phyloP scores from a whole-genome alignment of 2,329 filamentous ascomycete species.

The Coniochaeta sp. region DNA sequence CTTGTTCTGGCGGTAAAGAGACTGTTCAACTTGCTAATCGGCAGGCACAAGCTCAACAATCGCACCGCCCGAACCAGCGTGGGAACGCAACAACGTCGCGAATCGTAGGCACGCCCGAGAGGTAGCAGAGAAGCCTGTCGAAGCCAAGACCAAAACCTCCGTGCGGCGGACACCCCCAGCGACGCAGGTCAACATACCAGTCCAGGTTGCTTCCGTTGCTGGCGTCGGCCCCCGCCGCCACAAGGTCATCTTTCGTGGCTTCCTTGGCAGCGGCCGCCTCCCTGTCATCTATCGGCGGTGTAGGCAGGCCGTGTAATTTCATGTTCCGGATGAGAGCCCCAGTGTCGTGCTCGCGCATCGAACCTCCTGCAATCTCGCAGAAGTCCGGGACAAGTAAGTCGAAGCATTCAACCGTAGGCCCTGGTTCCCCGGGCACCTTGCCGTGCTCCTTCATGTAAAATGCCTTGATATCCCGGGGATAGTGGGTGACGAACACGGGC shows the following conservation, averaged over 20 bases:
- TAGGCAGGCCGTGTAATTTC: slow-evolving; percentile 55
- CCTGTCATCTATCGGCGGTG: slow-evolving; percentile 14
- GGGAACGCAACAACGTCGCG: slow-evolving; percentile 84
- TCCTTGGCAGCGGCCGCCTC: slow-evolving; percentile 11
- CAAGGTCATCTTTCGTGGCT: not conserved
- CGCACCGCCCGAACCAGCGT: slow-evolving; percentile 58
- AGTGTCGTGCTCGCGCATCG: slow-evolving; percentile 77
- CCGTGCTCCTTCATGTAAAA: slow-evolving; percentile 57
- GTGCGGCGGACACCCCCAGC: slow-evolving; percentile 86
- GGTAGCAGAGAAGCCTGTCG: slow-evolving; percentile 76
- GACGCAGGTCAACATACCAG: slow-evolving; percentile 84
- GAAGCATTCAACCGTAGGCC: slow-evolving; percentile 73
- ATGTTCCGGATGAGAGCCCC: slow-evolving; percentile 62
- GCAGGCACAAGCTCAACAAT: slow-evolving; percentile 36
- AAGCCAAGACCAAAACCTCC: slow-evolving; percentile 89
- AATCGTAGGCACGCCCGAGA: slow-evolving; percentile 74
- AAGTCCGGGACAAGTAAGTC: slow-evolving; percentile 81
- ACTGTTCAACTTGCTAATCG: slow-evolving; percentile 3
- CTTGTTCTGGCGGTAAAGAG: not conserved
- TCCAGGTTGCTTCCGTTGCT: slow-evolving; percentile 39
- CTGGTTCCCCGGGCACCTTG: not conserved
- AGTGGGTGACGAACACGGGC: slow-evolving; percentile 89
- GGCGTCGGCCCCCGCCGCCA: not conserved
- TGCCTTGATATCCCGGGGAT: slow-evolving; percentile 81
- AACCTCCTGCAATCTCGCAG: slow-evolving; percentile 82